Conservation (phyloP, 371 early-diverging fungal species). For the Umbelopsis sp. region DNA sequence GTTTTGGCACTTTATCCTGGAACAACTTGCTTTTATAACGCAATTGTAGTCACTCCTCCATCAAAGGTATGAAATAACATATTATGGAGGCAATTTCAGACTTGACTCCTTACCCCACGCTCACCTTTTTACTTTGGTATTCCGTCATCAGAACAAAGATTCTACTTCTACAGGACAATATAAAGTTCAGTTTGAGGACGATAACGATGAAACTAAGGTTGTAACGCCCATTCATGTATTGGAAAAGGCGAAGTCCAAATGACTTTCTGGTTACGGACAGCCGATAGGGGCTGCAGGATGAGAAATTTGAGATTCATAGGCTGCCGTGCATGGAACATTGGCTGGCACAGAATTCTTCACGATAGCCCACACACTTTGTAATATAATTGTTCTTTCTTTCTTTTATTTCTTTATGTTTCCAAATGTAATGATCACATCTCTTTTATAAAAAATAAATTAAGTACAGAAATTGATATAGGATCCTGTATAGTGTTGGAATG, state of each 20-base stretch:
- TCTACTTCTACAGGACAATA: conserved; percentile 40
- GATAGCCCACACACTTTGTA: conserved; percentile 8
- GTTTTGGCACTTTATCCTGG: conserved; percentile 86
- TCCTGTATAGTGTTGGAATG: not conserved
- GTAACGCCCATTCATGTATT: conserved; percentile 57
- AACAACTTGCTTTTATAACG: conserved; percentile 88
- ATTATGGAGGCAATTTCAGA: not conserved
- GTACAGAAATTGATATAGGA: not conserved
- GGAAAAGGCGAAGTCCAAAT: conserved; percentile 63
- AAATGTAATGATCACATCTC: conserved; percentile 7
- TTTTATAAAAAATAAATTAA: conserved; percentile 7
- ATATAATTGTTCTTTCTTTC: not conserved
- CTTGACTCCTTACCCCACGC: not conserved
- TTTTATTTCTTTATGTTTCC: conserved; percentile 3
- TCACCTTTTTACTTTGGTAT: not conserved
- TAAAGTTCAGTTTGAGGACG: conserved; percentile 71
- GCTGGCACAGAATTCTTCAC: conserved; percentile 16
- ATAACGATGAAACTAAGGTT: conserved; percentile 56
- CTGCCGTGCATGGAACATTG: conserved; percentile 7
- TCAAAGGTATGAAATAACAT: conserved; percentile 53
- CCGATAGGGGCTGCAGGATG: not conserved
- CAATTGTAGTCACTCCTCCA: conserved; percentile 70
- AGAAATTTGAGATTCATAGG: not conserved
- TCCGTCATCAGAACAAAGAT: conserved; percentile 42
- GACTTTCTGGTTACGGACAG: conserved; percentile 8